Base-by-base conservation (phyloP, 225 moss, liverwort and hornwort species). In the Physcomitrellopsis africana region DNA sequence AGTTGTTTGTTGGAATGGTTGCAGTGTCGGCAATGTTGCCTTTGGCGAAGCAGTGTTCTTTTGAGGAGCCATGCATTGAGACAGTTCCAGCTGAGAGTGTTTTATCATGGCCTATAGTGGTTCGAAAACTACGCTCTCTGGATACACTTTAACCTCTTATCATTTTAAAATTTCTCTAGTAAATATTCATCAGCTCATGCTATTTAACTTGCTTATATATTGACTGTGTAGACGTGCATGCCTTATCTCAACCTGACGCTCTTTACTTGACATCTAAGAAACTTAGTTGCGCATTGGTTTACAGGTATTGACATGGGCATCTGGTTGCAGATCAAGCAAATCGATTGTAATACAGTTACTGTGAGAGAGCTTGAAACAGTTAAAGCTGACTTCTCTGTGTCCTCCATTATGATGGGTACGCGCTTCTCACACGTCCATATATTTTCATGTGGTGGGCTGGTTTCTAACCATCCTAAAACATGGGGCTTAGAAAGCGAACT, bases 11-110 rank as follows among this genome's bases (percentile, higher is more conserved):
- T 70, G 51, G 65, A 74, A 54, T 86, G 68, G 45, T 84, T 68
- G 75, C 86, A 92, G 90, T 99, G 97, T 93, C 97, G 57, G 90
- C 97, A 43, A 93, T 99, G 94, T 65, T 99, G 53, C 97, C 97
- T 49, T 92, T 99, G 73, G 97, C 97, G 10, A 99, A 99, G 74
- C 97, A 94, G 60, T 92, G 91, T 79, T 93, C 97, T 18, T 99
- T 99, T 85, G 97, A 99, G 81, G 97, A 97, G 82, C 97, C 97
- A 62, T 97, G 97, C 80, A 84, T 97, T 56, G 97, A 97, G 86
- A 79, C 87, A 12, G 88, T 97, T 61, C 80, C 89, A 19, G 94
- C 93, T 19, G 97, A 97, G 76, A 92, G 94, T 80, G 90, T 97
- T 65, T 73, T 97, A 29, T 97, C 97, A 70, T 93, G 97, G 94